A percentile compares a stretch with the other conserved stretches of the same genome.
These are phyloP conservation scores for Flaveria bidentis DNA, from an alignment of 129 eudicot genomes.

Conservation along the genomic window DNA sequence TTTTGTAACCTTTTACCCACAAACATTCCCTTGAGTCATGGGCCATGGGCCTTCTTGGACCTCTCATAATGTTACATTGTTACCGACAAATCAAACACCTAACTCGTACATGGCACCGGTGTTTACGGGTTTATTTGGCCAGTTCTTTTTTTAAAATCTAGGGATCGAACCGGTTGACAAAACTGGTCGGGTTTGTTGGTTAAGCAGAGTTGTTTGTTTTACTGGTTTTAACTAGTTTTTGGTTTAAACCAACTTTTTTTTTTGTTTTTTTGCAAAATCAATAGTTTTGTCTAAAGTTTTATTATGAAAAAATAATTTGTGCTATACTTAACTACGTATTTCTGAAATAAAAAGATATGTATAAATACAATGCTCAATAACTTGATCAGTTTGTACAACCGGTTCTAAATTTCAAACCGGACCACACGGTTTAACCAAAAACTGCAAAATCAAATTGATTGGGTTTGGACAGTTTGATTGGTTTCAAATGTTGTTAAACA, in stretches of 20 bases:
- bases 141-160: background rate
- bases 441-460: too few species aligned
- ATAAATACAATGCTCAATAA: too few species aligned
- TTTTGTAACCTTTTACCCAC: slow-evolving; percentile 24
- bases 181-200: too few species aligned
- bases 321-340: too few species aligned
- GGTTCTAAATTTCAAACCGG: background rate
- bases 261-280: too few species aligned
- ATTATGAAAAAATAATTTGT: background rate
- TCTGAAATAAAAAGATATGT: too few species aligned
- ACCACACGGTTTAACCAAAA: background rate
- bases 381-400: too few species aligned
- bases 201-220: too few species aligned
- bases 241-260: too few species aligned
- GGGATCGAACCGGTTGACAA: background rate
- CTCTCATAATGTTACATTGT: background rate
- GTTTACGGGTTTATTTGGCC: background rate
- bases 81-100: background rate
- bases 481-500: background rate
- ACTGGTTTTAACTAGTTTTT: too few species aligned
- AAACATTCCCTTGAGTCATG: slow-evolving; percentile 14
- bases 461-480: too few species aligned
- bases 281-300: background rate
- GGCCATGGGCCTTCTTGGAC: background rate
- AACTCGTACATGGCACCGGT: background rate